Conservation (phyloP, 1,284 basidiomycete species). For the Coriolopsis trogii region DNA sequence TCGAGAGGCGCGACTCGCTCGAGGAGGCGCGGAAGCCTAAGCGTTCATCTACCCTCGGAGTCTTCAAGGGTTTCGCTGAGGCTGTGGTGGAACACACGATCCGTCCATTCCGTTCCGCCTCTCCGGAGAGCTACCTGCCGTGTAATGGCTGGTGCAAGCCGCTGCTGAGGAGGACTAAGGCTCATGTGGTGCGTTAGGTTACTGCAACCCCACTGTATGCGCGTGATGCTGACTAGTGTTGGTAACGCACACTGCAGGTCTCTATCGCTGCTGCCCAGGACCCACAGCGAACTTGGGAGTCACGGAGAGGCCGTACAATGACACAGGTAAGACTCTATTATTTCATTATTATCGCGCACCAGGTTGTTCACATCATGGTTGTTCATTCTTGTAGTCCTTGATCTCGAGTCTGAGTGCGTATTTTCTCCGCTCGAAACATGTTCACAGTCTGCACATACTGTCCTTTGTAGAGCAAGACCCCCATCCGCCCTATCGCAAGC, state of each 20-base stretch:
- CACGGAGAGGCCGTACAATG: not conserved
- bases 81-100: no score
- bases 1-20: not conserved
- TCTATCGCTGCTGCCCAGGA: constrained; percentile 5
- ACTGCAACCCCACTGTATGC: no score
- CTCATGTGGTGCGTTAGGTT: constrained; percentile 1
- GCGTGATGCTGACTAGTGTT: not conserved
- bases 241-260: not conserved
- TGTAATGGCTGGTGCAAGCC: constrained; percentile 4
- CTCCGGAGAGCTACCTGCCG: not conserved
- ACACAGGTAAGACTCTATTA: not conserved
- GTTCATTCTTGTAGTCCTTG: not conserved
- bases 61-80: no score
- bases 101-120: no score
- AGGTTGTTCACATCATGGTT: not conserved
- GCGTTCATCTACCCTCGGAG: constrained; percentile 4
- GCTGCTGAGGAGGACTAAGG: not conserved
- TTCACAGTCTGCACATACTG: not conserved
- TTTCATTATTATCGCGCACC: not conserved
- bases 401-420: not conserved
- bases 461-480: not conserved
- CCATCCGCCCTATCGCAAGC: not conserved
- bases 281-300: constrained; percentile 3
- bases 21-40: not conserved
- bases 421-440: not conserved